phyloP scores from a whole-genome alignment of 148 eudicot genomes.

The Cornus florida region DNA sequence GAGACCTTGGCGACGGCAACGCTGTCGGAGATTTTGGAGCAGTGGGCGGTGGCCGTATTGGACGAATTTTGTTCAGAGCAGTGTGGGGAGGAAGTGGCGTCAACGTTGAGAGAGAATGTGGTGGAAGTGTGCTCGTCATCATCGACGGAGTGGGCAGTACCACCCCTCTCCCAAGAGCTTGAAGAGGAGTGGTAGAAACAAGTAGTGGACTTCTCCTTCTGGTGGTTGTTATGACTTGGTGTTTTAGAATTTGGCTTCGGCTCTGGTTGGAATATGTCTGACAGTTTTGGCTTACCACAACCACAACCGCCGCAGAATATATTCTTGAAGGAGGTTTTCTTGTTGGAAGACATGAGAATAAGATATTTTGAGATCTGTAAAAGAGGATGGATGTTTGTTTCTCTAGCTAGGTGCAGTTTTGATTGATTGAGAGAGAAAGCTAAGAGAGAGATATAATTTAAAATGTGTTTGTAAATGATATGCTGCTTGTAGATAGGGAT shows the following conservation, averaged over 20 bases:
- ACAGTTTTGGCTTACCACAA: conserved; percentile 23
- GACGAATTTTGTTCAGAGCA: neutral
- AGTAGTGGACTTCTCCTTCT: too few species aligned
- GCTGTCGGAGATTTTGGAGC: conserved; percentile 33
- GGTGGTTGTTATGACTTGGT: too few species aligned
- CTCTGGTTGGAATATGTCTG: conserved; percentile 34
- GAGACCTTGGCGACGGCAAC: conserved; percentile 54
- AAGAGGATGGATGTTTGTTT: too few species aligned
- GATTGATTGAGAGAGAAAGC: too few species aligned
- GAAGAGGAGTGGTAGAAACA: conserved; percentile 7
- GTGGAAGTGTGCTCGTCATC: conserved; percentile 5
- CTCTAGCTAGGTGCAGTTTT: too few species aligned
- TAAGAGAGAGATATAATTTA: too few species aligned
- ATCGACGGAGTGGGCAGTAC: neutral
- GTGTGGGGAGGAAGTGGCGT: neutral
- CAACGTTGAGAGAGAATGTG: conserved; percentile 5
- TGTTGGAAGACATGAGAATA: conserved; percentile 19
- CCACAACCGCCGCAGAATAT: conserved; percentile 25
- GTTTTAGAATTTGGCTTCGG: conserved; percentile 6
- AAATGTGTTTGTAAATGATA: too few species aligned
- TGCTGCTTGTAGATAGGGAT: too few species aligned
- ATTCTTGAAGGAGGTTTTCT: conserved; percentile 7
- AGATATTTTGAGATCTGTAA: neutral
- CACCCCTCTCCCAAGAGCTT: conserved; percentile 6
- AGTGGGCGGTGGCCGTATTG: conserved; percentile 5